Base-by-base conservation (phyloP, 106 monocot genomes). In the Acorus calamus region DNA sequence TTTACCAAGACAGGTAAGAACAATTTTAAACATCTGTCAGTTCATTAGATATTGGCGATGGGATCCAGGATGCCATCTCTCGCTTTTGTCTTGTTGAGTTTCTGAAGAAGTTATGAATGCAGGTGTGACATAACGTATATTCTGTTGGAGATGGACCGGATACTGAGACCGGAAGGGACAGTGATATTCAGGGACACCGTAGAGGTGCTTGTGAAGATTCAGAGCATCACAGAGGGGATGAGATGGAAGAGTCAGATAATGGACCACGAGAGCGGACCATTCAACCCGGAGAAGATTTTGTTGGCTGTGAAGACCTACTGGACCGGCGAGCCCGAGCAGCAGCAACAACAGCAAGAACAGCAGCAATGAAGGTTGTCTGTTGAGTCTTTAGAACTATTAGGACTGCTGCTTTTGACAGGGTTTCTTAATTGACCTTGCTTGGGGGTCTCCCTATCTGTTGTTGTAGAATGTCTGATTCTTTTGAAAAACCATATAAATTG, bases 91-190 rank as follows among this genome's bases (percentile, higher is more conserved):
- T 42, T 8, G 13, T 58, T 7, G 3, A 13, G n/a, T 12, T n/a
- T 52, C 42, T 65, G 7, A 43, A 4, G 10, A 43, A 28, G 28
- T 28, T 28, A 5, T 49, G 46, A 3, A 56, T 79, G 75, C 79
- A 83, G 83, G 72, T 79, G 79, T 60, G 79, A 79, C 66, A 63
- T 73, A 41, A 69, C 72, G 41, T 73, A 84, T 62, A 82, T 86
- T 43, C 68, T 86, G 10, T 50, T 86, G 59, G 86, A 86, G 75
- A 79, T 86, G 86, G 86, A 86, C 61, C 59, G 86, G 64, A 86
- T 86, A 13, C 69, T 86, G 63, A 68, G 86, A 42, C 86, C 86
- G 45, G 86, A 86, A 73, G 86, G 86, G 3, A 60, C 78, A 10
- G 82, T 82, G 50, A 79, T 86, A 66, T 69, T 86, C 59, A 52